Conservation (phyloP, 2,329 filamentous ascomycete genomes). For the Pseudohalonectria lignicola region DNA sequence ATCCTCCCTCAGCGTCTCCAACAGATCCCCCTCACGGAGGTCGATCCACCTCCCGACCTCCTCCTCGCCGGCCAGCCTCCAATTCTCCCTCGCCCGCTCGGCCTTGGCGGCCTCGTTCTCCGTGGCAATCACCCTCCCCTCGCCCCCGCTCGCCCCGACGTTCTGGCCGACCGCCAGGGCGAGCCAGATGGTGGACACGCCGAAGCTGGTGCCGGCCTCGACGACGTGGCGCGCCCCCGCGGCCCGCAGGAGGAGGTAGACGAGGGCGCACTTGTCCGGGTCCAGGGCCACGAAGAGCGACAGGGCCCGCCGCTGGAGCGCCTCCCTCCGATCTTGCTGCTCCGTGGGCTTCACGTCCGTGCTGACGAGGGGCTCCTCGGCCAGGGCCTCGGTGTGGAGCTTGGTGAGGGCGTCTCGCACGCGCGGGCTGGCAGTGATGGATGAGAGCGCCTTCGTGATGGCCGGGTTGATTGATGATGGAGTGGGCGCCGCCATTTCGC, state of each 20-base stretch:
- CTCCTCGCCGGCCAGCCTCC: slow-evolving; percentile 21
- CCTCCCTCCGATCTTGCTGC: background rate
- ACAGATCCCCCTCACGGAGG: slow-evolving; percentile 44
- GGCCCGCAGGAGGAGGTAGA: slow-evolving; percentile 40
- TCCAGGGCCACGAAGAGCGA: slow-evolving; percentile 51
- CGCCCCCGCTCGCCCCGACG: slow-evolving; percentile 13
- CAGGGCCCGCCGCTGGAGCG: slow-evolving; percentile 20
- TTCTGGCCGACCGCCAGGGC: slow-evolving; percentile 45
- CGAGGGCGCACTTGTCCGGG: slow-evolving; percentile 42
- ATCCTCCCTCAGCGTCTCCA: slow-evolving; percentile 39
- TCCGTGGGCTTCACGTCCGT: background rate
- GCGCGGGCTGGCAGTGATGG: slow-evolving; percentile 1
- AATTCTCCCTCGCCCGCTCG: slow-evolving; percentile 36
- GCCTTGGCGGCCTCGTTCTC: slow-evolving; percentile 48
- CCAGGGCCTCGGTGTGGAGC: slow-evolving; percentile 6
- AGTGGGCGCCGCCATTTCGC: no score
- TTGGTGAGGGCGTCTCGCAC: slow-evolving; percentile 4
- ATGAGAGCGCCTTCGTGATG: background rate
- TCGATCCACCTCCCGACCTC: slow-evolving; percentile 40
- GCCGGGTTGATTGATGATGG: no score
- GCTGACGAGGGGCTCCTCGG: slow-evolving; percentile 5
- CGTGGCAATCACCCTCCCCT: slow-evolving; percentile 43
- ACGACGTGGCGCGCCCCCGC: slow-evolving; percentile 39
- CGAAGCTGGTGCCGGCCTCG: slow-evolving; percentile 51
- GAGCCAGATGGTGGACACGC: slow-evolving; percentile 51